Conservation (phyloP, 305 asterid genomes). For the Fraxinus ornus region DNA sequence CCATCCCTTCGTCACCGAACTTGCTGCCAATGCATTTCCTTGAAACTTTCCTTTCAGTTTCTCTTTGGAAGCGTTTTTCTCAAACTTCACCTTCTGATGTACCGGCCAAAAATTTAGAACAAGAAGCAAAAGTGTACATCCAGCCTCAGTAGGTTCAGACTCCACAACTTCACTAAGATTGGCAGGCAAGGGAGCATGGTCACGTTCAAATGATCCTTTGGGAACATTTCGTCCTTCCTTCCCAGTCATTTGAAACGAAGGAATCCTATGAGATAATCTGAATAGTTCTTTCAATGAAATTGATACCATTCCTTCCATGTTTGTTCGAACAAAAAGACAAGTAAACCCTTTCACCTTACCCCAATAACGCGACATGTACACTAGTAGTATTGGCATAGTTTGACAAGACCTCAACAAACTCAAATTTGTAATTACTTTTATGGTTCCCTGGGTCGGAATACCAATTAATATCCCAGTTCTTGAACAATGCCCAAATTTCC, state of each 20-base stretch:
- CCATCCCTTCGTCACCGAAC: no score
- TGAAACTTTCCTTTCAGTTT: no score
- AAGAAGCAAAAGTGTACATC: background rate
- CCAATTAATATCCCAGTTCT: constrained; percentile 7
- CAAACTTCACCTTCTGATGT: no score
- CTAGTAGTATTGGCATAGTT: background rate
- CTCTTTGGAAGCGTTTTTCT: no score
- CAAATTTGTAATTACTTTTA: background rate
- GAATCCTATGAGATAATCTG: constrained; percentile 13
- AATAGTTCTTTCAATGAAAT: background rate
- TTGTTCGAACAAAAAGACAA: background rate
- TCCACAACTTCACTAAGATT: background rate
- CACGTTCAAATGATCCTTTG: constrained; percentile 4
- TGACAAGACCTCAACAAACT: constrained; percentile 6
- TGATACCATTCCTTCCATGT: background rate
- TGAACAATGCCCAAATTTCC: constrained; percentile 12
- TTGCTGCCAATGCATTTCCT: no score
- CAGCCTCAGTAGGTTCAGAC: background rate
- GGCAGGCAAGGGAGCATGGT: background rate
- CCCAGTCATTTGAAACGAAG: constrained; percentile 1
- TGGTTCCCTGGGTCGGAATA: background rate
- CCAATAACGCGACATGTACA: background rate
- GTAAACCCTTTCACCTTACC: background rate
- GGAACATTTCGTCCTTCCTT: background rate
- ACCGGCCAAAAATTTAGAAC: no score